Evolutionary conservation across 2,329 filamentous ascomycete species (phyloP), one percentile per base, ranked within the genome.

Genomic region (Lecanicillium sp.): DNA sequence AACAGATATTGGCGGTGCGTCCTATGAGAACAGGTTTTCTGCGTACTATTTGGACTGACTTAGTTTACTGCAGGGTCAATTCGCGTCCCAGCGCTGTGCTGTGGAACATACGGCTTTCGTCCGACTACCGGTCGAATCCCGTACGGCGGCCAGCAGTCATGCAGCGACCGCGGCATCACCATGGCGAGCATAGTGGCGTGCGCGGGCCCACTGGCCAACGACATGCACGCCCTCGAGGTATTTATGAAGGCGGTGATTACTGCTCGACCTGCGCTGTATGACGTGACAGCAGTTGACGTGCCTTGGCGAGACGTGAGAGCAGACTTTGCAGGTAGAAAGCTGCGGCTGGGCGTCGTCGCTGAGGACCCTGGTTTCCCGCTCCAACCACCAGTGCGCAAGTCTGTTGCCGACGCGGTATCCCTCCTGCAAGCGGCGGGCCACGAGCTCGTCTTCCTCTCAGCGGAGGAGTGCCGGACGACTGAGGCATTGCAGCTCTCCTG

Each of bases 71-170:
- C 58, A 2, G 75, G 75, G 3, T 74, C 68, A 8, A 53, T 79
- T 13, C 68, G 75, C 5, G 62, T 65, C 6, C 62, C 63, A 0
- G 72, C 74, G 2, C 61, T 71, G 1, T 76, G 70, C 44, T 73
- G 71, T 3, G 73, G 74, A 3, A 68, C 74, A 34, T 77, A 71
- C 46, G 72, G 72, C 3, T 64, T 79, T 15, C 65, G 69, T 4
- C 71, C 75, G 0, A 77, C 72, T 0, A 67, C 70, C 33, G 73
- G 74, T 12, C 66, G 78, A 3, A 75, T 80, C 37, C 74, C 77
- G 0, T 52, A 43, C 4, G 39, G 38, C 1, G 50, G 50, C 0
- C 43, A 54, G 15, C 18, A 42, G 30, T 11, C 27, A 5, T 14
- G 7, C 11, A 9, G 17, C 19, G 29, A 30, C 10, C 20, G 19